Percentiles rank a stretch among this genome's conserved stretches.
Conservation (phyloP, 2,329 filamentous ascomycete genomes). For the Aspergillus novoparasiticus region DNA sequence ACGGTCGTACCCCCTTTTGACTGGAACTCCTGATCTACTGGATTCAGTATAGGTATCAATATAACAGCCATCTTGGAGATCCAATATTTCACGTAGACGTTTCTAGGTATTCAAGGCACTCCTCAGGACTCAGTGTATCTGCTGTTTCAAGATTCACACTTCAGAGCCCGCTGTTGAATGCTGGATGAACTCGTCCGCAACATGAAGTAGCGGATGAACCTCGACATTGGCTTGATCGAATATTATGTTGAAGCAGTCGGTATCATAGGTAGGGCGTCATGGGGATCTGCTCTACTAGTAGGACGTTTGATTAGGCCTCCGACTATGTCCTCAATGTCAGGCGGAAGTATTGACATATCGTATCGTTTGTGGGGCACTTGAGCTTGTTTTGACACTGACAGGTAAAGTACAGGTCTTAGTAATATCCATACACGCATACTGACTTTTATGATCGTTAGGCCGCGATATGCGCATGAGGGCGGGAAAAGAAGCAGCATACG, state of each 20-base stretch:
- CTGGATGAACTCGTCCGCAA: not conserved
- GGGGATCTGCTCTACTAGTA: constrained; percentile 2
- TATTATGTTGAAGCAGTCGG: constrained; percentile 3
- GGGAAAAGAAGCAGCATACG: constrained; percentile 3
- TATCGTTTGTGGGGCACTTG: constrained; percentile 1
- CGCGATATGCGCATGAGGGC: not conserved
- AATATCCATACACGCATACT: constrained; percentile 7
- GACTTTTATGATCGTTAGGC: constrained; percentile 2
- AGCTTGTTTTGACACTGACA: constrained; percentile 3
- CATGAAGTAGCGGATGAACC: not conserved
- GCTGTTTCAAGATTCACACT: not conserved
- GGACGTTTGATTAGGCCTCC: not conserved
- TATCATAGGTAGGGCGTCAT: constrained; percentile 6
- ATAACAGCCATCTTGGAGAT: not conserved
- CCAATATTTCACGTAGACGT: not conserved
- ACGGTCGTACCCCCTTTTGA: no score
- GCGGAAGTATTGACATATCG: not conserved
- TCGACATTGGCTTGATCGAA: constrained; percentile 4
- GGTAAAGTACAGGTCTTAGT: constrained; percentile 7
- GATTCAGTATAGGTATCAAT: not conserved
- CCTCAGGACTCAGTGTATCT: not conserved
- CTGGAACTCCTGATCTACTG: no score
- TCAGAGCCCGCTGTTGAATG: not conserved
- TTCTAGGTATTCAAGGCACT: not conserved
- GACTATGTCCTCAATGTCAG: not conserved